Evolutionary conservation across 192 early-diverging fungal genomes (phyloP), one percentile per base, ranked within the genome.

Genomic region (Linnemannia exigua): DNA sequence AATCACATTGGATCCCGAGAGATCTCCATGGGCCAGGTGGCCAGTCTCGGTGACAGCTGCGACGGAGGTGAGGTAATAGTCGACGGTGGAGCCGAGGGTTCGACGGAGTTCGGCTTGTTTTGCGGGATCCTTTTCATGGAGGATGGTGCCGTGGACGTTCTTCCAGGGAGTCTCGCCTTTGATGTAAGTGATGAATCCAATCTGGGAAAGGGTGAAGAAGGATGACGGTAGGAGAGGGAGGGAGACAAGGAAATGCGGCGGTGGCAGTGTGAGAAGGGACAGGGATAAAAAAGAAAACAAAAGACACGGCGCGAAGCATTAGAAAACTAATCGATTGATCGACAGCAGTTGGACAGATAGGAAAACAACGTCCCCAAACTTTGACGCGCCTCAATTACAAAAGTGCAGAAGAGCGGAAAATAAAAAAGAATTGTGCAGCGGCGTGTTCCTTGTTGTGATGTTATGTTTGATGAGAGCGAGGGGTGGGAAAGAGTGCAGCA

Each of bases 131-230:
- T 79, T 80, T 75, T 88, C 88, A 12, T 33, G 54, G 2, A 88
- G 1, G 48, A 87, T 79, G 11, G 81, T 50, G 19, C 54, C 81
- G 31, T 87, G 82, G 74, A 88, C 70, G 61, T 89, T 88, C 69
- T 88, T 70, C 86, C 80, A 88, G 17, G 76, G 78, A 22, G 88
- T 82, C 28, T 81, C 52, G 35, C 82, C 88, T 70, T 89, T 89
- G 66, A 89, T 84, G n/a, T 88, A 88, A 48, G 77, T 75, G 68
- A 89, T 89, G 71, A 89, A 89, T 28, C 88, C 88, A 61, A 89
- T 89, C 88, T 86, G 35, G 5, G 41, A 25, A 0, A 20, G 3
- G 20, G 1, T 17, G 1, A n/a, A n/a, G 52, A n/a, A 8, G 20
- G 48, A 5, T 15, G 48, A 15, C 5, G 52, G 22, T 17, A 15